Conservation (phyloP, 495 filamentous ascomycete genomes). For the Penicillium cinerascens region DNA sequence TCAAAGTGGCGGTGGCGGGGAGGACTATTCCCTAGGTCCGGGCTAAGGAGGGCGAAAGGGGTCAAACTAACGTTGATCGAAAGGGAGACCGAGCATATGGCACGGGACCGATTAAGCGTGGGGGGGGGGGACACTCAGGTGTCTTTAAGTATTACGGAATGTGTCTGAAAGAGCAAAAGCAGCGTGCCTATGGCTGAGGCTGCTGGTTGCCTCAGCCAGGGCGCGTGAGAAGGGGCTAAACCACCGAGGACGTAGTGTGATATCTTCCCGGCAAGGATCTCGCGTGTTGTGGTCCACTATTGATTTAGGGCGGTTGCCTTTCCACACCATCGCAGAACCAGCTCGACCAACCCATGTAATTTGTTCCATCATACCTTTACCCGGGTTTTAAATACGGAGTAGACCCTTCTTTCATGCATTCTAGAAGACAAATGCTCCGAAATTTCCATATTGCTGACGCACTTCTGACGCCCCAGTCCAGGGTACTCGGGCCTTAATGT, state of each 20-base stretch:
- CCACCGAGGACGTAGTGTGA: no score
- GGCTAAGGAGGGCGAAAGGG: not conserved
- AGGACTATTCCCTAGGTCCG: no score
- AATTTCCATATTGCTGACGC: not conserved
- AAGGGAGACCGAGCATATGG: not conserved
- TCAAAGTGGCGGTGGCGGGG: conserved; percentile 6
- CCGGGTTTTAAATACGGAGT: not conserved
- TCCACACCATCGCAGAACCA: not conserved
- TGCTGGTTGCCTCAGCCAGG: no score
- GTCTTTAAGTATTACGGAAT: not conserved
- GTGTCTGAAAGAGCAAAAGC: not conserved
- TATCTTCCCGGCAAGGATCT: no score
- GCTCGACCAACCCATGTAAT: not conserved
- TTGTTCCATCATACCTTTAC: not conserved
- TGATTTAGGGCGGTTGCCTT: not conserved
- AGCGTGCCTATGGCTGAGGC: not conserved
- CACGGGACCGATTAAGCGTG: no score
- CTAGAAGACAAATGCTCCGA: not conserved
- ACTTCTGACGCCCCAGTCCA: not conserved
- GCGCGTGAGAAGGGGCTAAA: no score
- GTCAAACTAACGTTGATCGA: not conserved
- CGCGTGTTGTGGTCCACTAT: not conserved
- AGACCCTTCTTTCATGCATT: not conserved
- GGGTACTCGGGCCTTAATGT: not conserved
- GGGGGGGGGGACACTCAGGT: not conserved